Base-by-base conservation (phyloP, 2,329 filamentous ascomycete genomes). In the Atkinsonella hypoxylon region DNA sequence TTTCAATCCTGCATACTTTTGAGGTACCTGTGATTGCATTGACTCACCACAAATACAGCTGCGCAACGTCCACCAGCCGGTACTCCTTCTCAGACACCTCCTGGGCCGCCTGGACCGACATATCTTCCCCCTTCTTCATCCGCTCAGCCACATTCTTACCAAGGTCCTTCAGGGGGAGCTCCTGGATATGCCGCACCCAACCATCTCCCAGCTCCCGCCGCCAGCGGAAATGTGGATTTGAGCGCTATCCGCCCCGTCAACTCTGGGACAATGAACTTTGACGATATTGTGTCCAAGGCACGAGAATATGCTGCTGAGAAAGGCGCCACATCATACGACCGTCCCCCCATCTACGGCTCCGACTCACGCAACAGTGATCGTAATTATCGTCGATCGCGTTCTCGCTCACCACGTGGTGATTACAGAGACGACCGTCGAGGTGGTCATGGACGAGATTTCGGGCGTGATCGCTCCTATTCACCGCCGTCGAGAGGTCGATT, bases 241-340 rank as follows among this genome's bases (percentile, higher is more conserved):
- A 90, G 84, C 67, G 77, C 79, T 50, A 87, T 93, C 62, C 85
- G 86, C 60, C 88, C 89, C 4, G 78, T 85, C 50, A 88, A 78
- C 63, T 87, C 86, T 31, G 89, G 89, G 52, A 88, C 85, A 18
- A 83, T 94, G 59, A 91, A 83, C 66, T 83, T 95, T 56, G 79
- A 85, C 52, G 88, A 94, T 65, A 86, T 88, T 46, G 83, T 95
- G 59, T 87, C 89, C 39, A 88, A 89, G 64, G 89, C 88, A 45
- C 86, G 87, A 64, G 85, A 83, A 41, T 87, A 87, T 65, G 87
- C 89, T 40, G 82, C 85, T 31, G 84, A 91, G 64, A 87, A 88
- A 62, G 87, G 87, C 54, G 73, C 89, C 34, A 70, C 76, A 38
- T 73, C 76, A 15, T 83, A 83, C 64, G 80, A 84, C 47, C 73